Evolutionary conservation across 2,329 filamentous ascomycete species (phyloP).

Genomic region (Chaetomium globosum): DNA sequence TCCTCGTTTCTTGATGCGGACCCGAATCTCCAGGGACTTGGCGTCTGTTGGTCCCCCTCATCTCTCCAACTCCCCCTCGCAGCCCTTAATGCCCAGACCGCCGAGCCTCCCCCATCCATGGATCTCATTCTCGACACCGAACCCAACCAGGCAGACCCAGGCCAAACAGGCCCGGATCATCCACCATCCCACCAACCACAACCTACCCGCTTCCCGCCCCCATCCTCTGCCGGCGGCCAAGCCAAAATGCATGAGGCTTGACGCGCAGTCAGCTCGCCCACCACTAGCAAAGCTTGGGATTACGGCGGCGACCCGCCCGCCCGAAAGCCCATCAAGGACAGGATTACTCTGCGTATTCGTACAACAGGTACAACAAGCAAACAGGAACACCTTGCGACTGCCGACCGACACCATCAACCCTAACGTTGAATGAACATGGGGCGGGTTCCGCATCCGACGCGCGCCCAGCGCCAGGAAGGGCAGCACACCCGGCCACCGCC

Average conservation of each 20-base stretch:
- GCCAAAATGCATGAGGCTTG: slow-evolving; percentile 2
- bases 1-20: slow-evolving; percentile 1
- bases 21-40: slow-evolving; percentile 4
- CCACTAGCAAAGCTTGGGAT: slow-evolving; percentile 3
- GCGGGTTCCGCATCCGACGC: neutral
- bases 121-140: slow-evolving; percentile 9
- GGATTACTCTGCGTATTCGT: neutral
- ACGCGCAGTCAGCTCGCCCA: slow-evolving; percentile 12
- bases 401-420: neutral
- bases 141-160: neutral
- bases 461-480: slow-evolving; percentile 22
- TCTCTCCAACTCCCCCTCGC: neutral
- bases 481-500: slow-evolving; percentile 19
- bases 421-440: neutral
- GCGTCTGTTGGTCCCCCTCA: slow-evolving; percentile 5
- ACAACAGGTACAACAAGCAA: neutral
- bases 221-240: neutral
- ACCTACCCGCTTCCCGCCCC: slow-evolving; percentile 12
- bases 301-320: slow-evolving; percentile 13
- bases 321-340: slow-evolving; percentile 3
- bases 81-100: slow-evolving; percentile 14
- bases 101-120: slow-evolving; percentile 13
- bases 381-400: slow-evolving; percentile 1
- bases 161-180: neutral
- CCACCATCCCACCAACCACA: slow-evolving; percentile 13